These are phyloP conservation scores for Fraxinus cuspidata DNA, from an alignment of 257 asterid genomes.

Conservation along the genomic window DNA sequence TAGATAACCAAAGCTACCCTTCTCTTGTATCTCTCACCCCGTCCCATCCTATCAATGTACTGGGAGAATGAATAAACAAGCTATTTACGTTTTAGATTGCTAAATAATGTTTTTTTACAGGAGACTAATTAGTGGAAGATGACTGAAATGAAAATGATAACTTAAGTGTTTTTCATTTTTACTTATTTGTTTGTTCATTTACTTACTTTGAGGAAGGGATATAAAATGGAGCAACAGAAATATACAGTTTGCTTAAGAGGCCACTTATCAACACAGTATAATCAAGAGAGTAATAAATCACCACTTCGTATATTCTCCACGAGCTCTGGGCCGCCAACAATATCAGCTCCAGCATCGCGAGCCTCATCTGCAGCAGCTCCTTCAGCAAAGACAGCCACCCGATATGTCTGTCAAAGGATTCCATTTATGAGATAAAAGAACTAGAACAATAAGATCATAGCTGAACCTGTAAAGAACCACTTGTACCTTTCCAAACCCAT, in stretches of 20 bases:
- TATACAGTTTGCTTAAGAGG: neutral
- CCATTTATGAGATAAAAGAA: slow-evolving; percentile 30
- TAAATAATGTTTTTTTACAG: no score
- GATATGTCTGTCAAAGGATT: slow-evolving; percentile 52
- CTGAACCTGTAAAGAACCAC: slow-evolving; percentile 15
- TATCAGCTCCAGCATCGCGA: slow-evolving; percentile 87
- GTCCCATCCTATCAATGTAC: neutral
- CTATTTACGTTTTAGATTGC: neutral
- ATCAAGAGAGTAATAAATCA: slow-evolving; percentile 30
- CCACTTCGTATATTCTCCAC: slow-evolving; percentile 72
- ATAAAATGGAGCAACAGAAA: neutral
- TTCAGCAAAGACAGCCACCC: slow-evolving; percentile 95
- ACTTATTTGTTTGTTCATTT: neutral
- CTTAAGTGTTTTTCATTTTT: neutral
- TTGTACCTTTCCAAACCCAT: slow-evolving; percentile 89
- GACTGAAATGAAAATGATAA: neutral
- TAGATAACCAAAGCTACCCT: neutral
- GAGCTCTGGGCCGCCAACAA: slow-evolving; percentile 94
- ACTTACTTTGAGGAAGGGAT: neutral
- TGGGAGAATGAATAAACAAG: neutral
- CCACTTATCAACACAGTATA: slow-evolving; percentile 7
- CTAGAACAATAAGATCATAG: slow-evolving; percentile 23
- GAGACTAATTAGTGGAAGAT: neutral
- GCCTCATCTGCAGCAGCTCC: slow-evolving; percentile 98
- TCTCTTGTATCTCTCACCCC: neutral